Base-by-base conservation (phyloP, 768 basidiomycete species). In the Mycena crocata region DNA sequence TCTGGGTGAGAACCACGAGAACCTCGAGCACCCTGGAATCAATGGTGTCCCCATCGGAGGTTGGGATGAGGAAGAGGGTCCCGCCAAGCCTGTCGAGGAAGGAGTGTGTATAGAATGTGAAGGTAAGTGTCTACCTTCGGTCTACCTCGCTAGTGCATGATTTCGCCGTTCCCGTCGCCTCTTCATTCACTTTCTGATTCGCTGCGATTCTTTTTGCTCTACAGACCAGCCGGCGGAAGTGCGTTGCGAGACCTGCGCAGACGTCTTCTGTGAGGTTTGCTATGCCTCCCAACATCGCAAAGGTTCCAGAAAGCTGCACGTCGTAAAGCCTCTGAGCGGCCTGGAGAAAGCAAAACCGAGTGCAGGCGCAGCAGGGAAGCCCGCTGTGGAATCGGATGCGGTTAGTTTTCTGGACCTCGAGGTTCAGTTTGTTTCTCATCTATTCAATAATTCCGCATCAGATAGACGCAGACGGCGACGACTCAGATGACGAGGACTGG, bases 101-200 rank as follows among this genome's bases (percentile, higher is more conserved):
- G 93, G 92, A 0, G 91, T 83, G 73, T 95, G 94, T 68, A 77
- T 94, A 57, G 94, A 95, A 77, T 95, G 94, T 75, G 94, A 95
- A 87, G 94, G 94, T 93, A 66, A 72, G 76, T 40, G 17, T 32
- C 15, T 28, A n/a, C 35, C 44, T 54, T 44, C 59, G 57, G 35
- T 49, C 21, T 37, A 32, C 45, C 12, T 15, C 54, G 63, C 35
- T 45, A 63, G 62, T 54, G 48, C 64, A 65, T 61, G 46, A 10
- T 48, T 28, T 12, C 35, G 32, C 40, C 21, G 17, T n/a, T n/a
- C n/a, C n/a, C n/a, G n/a, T n/a, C n/a, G n/a, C n/a, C n/a, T n/a
- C n/a, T n/a, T n/a, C n/a, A n/a, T n/a, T n/a, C n/a, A n/a, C n/a
- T n/a, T n/a, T n/a, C n/a, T n/a, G n/a, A n/a, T n/a, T n/a, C n/a